Base-by-base conservation (phyloP, 2,329 filamentous ascomycete genomes). In the Beauveria brongniartii region DNA sequence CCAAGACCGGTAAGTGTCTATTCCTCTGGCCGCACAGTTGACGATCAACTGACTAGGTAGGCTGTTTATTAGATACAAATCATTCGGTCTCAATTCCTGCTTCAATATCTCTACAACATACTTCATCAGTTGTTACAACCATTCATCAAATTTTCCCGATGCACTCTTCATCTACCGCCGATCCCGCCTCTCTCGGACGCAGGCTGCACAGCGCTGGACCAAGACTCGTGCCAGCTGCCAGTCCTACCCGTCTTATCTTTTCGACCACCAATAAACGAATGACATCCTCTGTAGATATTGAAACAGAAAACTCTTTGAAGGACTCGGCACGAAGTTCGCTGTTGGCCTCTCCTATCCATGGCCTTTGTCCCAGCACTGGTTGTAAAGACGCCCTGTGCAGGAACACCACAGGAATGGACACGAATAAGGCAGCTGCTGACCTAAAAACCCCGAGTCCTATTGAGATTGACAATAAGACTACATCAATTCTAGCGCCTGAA, bases 401-500 rank as follows among this genome's bases (percentile, higher is more conserved):
- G 5, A 8, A 20, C n/a, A 34, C 8, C 22, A 20, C 37, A 41
- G 20, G 8, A 5, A 18, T 2, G 20, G 22, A 51, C 5, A 10
- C 9, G 16, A 50, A 7, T 3, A 30, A 16, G 10, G 26, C 57
- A 26, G 9, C 8, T 20, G 4, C 8, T 4, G 12, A 6, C 5
- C 9, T 47, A 10, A 40, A 10, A 18, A 37, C 9, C 8, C n/a
- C n/a, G 2, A 30, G 20, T 12, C 16, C 26, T 3, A 12, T 30
- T 10, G 26, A 59, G 6, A 16, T 46, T 34, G 69, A 69, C 28
- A 61, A 69, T n/a, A 76, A 76, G 61, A 63, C 74, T 12, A 58
- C 60, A 5, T 70, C 69, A 14, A 77, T 76, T 73, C 64, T 77
- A 26, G 70, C 73, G 12, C 72, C 73, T 6, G 73, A 69, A 2